Base-by-base conservation (phyloP, 495 filamentous ascomycete species). In the Trichocladium uniseriatum region DNA sequence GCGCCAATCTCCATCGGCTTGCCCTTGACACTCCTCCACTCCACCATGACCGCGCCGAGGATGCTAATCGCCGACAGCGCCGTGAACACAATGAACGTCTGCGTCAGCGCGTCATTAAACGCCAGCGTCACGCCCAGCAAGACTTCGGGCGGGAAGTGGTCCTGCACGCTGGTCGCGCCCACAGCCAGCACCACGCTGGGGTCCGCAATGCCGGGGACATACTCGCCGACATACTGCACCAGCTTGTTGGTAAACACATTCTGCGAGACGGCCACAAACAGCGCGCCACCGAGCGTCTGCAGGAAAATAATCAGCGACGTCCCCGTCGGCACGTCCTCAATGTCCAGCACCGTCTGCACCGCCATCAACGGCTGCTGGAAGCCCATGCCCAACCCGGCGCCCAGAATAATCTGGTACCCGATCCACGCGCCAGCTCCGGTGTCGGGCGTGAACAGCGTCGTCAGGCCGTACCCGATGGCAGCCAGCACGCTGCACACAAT, bases 1-100 rank as follows among this genome's bases (percentile, higher is more conserved):
- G 74, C 67, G 9, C 65, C 69, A 57, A 75, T 68, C 61, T 86
- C 83, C 45, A 88, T 71, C 51, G 85, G 84, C 78, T 86, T 89
- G 2, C 84, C 87, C 72, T 90, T 91, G 16, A 95, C 86, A 35
- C 77, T 84, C 56, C 76, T 78, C 89, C 88, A 94, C 66, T 92
- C 79, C 8, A 89, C 69, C 5, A 74, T 67, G 2, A 75, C 55
- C 2, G 75, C 69, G 1, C 80, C 86, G 40, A 91, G 16, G 5
- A 87, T 68, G 4, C 79, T 76, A 0, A 84, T 38, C 8, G 71
- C 74, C 8, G 75, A 71, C 68, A 87, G 75, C 0, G 81, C 83
- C 11, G 84, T 71, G 55, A 75, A 72, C 0, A 89, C 81, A 47
- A 84, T 77, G 65, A 86, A 95, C 0, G 80, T 75, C 43, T 79